Base-by-base conservation (phyloP, 805 yeast species). In the Nakazawaea populi region DNA sequence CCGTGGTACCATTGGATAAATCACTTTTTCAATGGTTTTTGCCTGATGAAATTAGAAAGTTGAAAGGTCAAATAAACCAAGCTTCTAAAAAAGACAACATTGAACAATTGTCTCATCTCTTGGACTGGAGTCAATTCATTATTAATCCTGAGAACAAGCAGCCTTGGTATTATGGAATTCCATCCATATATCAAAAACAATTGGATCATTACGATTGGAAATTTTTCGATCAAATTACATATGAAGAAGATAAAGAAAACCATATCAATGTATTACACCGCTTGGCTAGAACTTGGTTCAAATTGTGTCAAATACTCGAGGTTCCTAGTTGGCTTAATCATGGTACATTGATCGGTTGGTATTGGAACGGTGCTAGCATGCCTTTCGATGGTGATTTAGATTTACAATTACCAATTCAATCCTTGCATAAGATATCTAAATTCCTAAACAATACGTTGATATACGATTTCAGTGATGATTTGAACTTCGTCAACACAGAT, bases 311-410 rank as follows among this genome's bases (percentile, higher is more conserved):
- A 24, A 62, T 72, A 2, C 64, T 70, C 46, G 77, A 76, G 1
- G 52, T 79, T 4, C 61, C 70, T 4, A 70, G 82, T 3, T 80
- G 84, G 86, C 62, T 80, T 6, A 82, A 83, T 0, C 87, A 82
- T 59, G 87, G 86, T 1, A 63, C 84, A 1, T 65, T 81, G 41
- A 69, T 80, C 30, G 78, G 83, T 9, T 80, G 83, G 76, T 67
- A 76, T 53, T 81, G 83, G 76, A 79, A 79, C 58, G 85, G 86
- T 0, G 52, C 73, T 47, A 63, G 68, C 6, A 72, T 81, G 60
- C 85, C 85, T 0, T 81, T 83, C 82, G 87, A 81, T 59, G 66
- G 69, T 49, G 87, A 81, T 59, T 62, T 77, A 42, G 87, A 81
- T 64, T 77, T 80, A 24, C 87, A 81, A 58, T 70, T 80, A 71